Conservation (phyloP, 371 early-diverging fungal genomes). For the Cokeromyces recurvatus region DNA sequence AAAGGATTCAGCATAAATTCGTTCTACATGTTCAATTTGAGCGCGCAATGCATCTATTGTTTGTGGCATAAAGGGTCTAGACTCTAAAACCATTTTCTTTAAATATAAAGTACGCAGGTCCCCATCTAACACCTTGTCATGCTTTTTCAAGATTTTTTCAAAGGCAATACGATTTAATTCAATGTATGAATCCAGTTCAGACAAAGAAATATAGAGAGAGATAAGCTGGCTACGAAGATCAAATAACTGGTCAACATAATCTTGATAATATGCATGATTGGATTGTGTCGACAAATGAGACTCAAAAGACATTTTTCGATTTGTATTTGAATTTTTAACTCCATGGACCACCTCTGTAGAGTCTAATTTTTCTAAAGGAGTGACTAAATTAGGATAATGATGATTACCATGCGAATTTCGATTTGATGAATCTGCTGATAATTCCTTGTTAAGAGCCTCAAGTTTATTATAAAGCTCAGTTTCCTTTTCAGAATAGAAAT, state of each 20-base stretch:
- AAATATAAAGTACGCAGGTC: conserved; percentile 46
- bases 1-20: conserved; percentile 52
- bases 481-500: conserved; percentile 81
- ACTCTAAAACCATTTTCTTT: conserved; percentile 48
- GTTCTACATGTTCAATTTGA: conserved; percentile 36
- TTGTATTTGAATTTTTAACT: too few relatives aligned
- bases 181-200: conserved; percentile 79
- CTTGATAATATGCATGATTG: conserved; percentile 8
- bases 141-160: conserved; percentile 92
- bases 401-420: conserved; percentile 1
- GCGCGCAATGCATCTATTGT: conserved; percentile 31
- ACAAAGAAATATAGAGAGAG: conserved; percentile 68
- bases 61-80: conserved; percentile 47
- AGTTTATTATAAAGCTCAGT: conserved; percentile 53
- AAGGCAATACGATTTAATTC: conserved; percentile 89
- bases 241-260: conserved; percentile 19
- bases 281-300: conserved; percentile 21
- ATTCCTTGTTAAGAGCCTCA: conserved; percentile 18
- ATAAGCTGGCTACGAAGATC: conserved; percentile 41
- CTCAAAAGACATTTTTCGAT: conserved; percentile 18
- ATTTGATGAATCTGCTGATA: conserved; percentile 11
- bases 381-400: conserved; percentile 3
- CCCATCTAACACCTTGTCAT: conserved; percentile 75
- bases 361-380: conserved; percentile 14
- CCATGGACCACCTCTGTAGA: too few relatives aligned